Base-by-base conservation (phyloP, 2,329 filamentous ascomycete genomes). In the Ophiostoma triangulosporum region DNA sequence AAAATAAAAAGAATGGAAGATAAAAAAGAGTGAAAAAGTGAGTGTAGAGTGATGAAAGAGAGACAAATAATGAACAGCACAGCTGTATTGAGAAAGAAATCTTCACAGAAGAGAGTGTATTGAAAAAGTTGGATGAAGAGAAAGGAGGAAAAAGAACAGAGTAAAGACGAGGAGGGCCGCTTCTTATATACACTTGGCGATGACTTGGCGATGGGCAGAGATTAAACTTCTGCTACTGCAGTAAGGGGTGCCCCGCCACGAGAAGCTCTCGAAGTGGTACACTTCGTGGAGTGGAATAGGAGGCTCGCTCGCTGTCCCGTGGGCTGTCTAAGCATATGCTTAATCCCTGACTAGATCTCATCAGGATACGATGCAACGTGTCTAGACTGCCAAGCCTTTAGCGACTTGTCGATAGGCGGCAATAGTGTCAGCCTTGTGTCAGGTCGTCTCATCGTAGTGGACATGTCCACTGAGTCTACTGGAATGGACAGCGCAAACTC, bases 21-120 rank as follows among this genome's bases (percentile, higher is more conserved):
- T 11, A 29, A 31, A 12, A 35, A 50, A 50, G 43, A 26, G 20
- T 17, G 26, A 33, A 32, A 8, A 50, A 50, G 17, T 27, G 31
- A 26, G 7, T 24, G 24, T 40, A 45, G 38, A 40, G 32, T 20
- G 35, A 20, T 43, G 29, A 50, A 51, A 45, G 48, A 52, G 27
- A 48, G 32, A 32, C 50, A 51, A 40, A 51, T 36, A 53, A 48
- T 54, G 24, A 56, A 56, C 57, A 59, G 57, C 54, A 51, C 57
- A 56, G 56, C 56, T 60, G 58, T 53, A n/a, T 52, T 31, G 32
- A 52, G 36, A 43, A 38, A 48, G 26, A 52, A 55, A 33, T 52
- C 56, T 56, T 59, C 53, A 54, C 54, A 55, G 51, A 58, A 59
- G 48, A 46, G 27, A 55, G 45, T 49, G 26, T 15, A 26, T 53